These are phyloP conservation scores for Castanea sativa DNA, from an alignment of 306 rosid species.

Conservation along the genomic window DNA sequence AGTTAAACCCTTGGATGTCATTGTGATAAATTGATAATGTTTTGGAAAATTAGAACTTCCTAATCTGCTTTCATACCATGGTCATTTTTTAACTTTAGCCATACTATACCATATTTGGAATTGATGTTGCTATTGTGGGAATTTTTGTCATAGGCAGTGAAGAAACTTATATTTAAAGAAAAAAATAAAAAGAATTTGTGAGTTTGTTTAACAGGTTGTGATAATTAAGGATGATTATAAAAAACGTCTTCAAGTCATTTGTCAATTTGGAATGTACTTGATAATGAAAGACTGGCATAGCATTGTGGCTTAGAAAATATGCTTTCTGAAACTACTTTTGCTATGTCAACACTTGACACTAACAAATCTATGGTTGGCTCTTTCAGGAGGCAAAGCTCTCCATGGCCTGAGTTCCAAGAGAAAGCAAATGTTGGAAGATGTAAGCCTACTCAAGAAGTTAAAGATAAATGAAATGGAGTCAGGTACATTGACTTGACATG, in stretches of 20 bases:
- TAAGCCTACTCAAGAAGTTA: slow-evolving; percentile 54
- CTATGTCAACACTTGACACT: neutral
- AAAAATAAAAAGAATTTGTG: neutral
- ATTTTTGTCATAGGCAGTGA: neutral
- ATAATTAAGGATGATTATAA: too few species aligned
- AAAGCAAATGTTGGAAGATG: slow-evolving; percentile 47
- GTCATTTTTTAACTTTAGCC: neutral
- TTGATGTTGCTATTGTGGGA: neutral
- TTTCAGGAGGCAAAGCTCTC: slow-evolving; percentile 19
- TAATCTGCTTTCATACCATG: neutral
- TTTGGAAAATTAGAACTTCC: neutral
- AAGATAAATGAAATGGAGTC: slow-evolving; percentile 54
- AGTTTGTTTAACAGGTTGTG: too few species aligned
- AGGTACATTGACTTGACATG: slow-evolving; percentile 31
- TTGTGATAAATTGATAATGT: neutral
- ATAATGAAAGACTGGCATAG: neutral
- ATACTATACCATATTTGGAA: neutral
- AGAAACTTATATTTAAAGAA: neutral
- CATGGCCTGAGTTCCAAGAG: slow-evolving; percentile 54
- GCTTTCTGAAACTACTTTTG: neutral
- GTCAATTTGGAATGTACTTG: neutral
- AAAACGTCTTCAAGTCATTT: neutral
- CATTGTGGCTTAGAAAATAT: neutral
- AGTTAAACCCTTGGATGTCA: slow-evolving; percentile 31
- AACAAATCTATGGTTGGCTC: neutral